Evolutionary conservation across 2,329 filamentous ascomycete species (phyloP), one percentile per base, ranked within the genome.

Genomic region (Phialocephala sp.): DNA sequence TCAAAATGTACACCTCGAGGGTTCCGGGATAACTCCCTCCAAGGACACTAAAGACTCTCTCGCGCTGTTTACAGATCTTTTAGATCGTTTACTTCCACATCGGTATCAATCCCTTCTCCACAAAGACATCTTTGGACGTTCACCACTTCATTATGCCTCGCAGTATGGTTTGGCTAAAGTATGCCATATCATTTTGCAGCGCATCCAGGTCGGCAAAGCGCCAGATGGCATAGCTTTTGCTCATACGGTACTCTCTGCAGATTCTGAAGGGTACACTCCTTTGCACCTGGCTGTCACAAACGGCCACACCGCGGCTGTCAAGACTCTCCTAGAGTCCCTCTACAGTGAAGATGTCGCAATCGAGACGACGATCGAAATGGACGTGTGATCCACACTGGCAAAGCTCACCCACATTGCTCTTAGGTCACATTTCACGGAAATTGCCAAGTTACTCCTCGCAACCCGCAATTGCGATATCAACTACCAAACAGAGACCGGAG

Each of bases 371-470:
- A 8, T 5, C 45, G 15, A 22, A 27, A 22, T 24, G 36, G 36
- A 20, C 22, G 8, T 59, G 36, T 43, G 36, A 12, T 24, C 56
- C 5, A 59, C 36, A 41, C 22, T 59, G 12, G 35, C 56, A 41
- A 24, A 27, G 37, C 36, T 59, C 36, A 43, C 36, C 18, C 4
- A 22, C 5, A 43, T 62, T 27, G 59, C 59, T 41, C 6, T 62
- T n/a, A 62, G 45, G 47, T 62, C 47, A 41, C 55, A 55, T n/a
- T 62, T 55, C 45, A 55, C 60, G 32, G 24, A 62, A 37, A 52
- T 43, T 56, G 20, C 43, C 54, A 50, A 35, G 41, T 59, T 59
- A 45, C 47, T 59, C 57, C 32, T 59, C 22, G 22, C 36, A 56
- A 56, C 58, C 9, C 12, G 20, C 14, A 39, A 37, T 39, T n/a